Evolutionary conservation across 2,329 filamentous ascomycete genomes (phyloP), one percentile per base, ranked within the genome.

Genomic region (Alternaria sp.): DNA sequence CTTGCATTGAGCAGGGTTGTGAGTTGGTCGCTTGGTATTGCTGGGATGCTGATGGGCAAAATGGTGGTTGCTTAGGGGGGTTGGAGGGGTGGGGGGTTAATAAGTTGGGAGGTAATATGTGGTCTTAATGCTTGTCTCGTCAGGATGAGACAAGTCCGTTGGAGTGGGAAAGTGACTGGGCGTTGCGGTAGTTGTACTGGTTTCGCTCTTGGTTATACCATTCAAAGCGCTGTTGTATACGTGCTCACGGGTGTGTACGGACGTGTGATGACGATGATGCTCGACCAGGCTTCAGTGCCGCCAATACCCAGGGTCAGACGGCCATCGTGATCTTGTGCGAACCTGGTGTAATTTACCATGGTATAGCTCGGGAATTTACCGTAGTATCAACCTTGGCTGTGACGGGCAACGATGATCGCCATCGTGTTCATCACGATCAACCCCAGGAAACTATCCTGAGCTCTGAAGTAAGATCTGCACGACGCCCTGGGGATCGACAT

Each of bases 381-480:
- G 44, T 23, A 5, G 23, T 10, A 24, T 34, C 44, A 24, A 33
- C 11, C 4, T 33, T 36, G 44, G 21, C 29, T 33, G n/a, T n/a
- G 31, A 13, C 31, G 29, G 5, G 23, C 13, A 23, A 24, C 14
- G 29, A 48, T 24, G 44, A 34, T 48, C 29, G 13, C 36, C 21
- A 48, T 48, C 33, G 24, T n/a, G 33, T 26, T 24, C 44, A 13
- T 48, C 44, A n/a, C 8, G 14, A 23, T 36, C 31, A 8, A 48
- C 29, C 29, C 44, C 31, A 21, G 44, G 21, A 48, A 34, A 48
- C 31, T 48, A 26, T 48, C 13, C 44, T 36, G 21, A 13, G 44
- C 44, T 34, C 36, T 17, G 11, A 14, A 36, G 21, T 24, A 34
- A 24, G 31, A 48, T 36, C 21, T 48, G 21, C 21, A 31, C 44